Base-by-base conservation (phyloP, 2,329 filamentous ascomycete species). In the Ophiostoma novo-ulmi region DNA sequence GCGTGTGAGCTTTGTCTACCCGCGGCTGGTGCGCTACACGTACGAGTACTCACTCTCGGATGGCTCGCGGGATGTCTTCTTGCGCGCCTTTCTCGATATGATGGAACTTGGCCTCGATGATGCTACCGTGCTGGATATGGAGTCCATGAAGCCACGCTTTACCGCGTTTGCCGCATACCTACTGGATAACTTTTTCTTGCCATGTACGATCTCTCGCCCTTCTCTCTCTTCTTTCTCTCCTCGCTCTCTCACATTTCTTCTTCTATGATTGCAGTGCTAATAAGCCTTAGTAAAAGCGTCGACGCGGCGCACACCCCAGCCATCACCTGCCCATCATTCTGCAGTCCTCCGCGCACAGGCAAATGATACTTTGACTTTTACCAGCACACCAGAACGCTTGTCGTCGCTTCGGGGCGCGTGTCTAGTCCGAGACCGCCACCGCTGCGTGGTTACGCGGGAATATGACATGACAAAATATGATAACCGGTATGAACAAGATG, bases 341-440 rank as follows among this genome's bases (percentile, higher is more conserved):
- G 39, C 39, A 13, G 39, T 44, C 39, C 14, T 44, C 10, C 39
- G 39, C 39, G 39, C 39, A 10, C 39, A 44, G 14, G 39, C 2
- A 10, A 17, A 17, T 17, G 39, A 10, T 17, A 4, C 39, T 17
- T 17, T 5, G 3, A 17, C 14, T 44, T 44, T 44, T 11, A 31
- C 20, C 26, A 74, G 75, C 44, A 77, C 76, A 11, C 67, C 73
- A 14, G 73, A 75, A 17, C 73, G 76, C 35, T 17, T 77, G 61
- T 75, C 76, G 3, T 67, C 70, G 58, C 75, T 78, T 20, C 76
- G 75, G n/a, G 71, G 73, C 4, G 73, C 4, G 52, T 78, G 77
- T 72, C 75, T 78, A 63, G 52, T 74, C 39, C 76, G 76, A 38
- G 76, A 78, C 70, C 76, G 74, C 31, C 73, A 77, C 71, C 76